phyloP scores from a whole-genome alignment of 2,329 filamentous ascomycete species.

The Myrmaecium sp. region DNA sequence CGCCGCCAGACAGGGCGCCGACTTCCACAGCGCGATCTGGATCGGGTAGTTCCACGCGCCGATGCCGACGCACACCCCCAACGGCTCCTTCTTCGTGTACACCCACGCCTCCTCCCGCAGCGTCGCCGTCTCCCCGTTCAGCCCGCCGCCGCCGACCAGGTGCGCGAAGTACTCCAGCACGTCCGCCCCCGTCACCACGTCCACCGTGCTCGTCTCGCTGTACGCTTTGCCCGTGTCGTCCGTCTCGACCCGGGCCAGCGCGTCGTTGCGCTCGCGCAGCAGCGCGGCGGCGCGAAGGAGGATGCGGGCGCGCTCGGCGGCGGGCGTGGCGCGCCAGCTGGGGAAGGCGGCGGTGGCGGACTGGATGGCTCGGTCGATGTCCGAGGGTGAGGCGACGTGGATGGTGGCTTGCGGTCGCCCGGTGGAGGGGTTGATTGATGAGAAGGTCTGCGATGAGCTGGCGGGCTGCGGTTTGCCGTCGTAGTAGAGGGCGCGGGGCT shows the following conservation, averaged over 20 bases:
- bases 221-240: conserved; percentile 75
- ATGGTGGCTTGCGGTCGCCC: conserved; percentile 52
- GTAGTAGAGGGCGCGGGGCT: conserved; percentile 54
- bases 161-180: conserved; percentile 78
- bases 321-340: conserved; percentile 58
- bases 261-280: conserved; percentile 60
- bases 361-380: conserved; percentile 55
- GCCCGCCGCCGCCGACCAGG: conserved; percentile 55
- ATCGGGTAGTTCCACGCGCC: conserved; percentile 89
- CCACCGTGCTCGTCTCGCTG: conserved; percentile 69
- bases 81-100: conserved; percentile 63
- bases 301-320: conserved; percentile 59
- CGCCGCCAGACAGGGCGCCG: conserved; percentile 66
- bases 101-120: conserved; percentile 64
- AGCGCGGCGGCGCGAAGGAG: conserved; percentile 60
- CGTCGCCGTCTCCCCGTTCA: conserved; percentile 65
- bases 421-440: conserved; percentile 58
- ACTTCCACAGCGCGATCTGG: conserved; percentile 83
- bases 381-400: conserved; percentile 46
- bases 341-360: conserved; percentile 58
- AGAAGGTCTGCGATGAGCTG: conserved; percentile 45
- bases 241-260: conserved; percentile 63
- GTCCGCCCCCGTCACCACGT: conserved; percentile 68
- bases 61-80: conserved; percentile 74
- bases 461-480: conserved; percentile 50